These are phyloP conservation scores for Thinopyrum obtusiflorum DNA, from an alignment of 202 grass and related monocot species.

Conservation along the genomic window DNA sequence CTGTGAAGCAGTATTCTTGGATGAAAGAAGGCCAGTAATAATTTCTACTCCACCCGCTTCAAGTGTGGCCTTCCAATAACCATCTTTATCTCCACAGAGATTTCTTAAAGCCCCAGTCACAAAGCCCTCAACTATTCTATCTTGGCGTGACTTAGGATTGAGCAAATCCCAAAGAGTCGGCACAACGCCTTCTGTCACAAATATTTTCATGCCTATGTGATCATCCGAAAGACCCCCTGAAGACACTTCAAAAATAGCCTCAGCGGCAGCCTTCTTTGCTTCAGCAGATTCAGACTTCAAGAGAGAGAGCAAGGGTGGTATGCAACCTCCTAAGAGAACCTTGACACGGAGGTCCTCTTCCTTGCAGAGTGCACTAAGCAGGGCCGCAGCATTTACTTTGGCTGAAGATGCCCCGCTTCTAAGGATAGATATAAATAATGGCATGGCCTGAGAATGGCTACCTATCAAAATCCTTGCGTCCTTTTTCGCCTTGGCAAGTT, in stretches of 20 bases:
- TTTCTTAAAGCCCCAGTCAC: conserved; percentile 88
- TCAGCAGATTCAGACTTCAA: conserved; percentile 77
- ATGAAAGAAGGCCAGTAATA: conserved; percentile 87
- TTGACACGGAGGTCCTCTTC: conserved; percentile 85
- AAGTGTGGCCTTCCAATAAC: conserved; percentile 90
- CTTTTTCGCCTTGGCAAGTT: conserved; percentile 65
- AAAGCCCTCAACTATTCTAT: conserved; percentile 81
- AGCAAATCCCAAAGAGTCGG: conserved; percentile 87
- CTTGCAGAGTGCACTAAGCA: conserved; percentile 80
- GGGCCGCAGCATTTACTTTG: conserved; percentile 78
- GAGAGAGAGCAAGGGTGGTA: conserved; percentile 82
- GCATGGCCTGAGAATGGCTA: conserved; percentile 88
- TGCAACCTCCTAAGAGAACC: conserved; percentile 88
- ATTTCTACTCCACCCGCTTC: conserved; percentile 94
- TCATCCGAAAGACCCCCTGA: conserved; percentile 83
- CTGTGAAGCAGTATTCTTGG: conserved; percentile 75
- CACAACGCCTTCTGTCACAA: conserved; percentile 90
- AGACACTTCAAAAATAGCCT: conserved; percentile 89
- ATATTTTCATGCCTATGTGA: conserved; percentile 97
- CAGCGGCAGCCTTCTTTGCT: conserved; percentile 76
- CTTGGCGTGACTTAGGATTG: conserved; percentile 61
- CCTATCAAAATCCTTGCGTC: conserved; percentile 79
- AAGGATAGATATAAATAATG: conserved; percentile 86
- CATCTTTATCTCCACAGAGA: conserved; percentile 91
- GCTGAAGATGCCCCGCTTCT: conserved; percentile 67